These are phyloP conservation scores for Anacardium occidentale DNA, from an alignment of 345 rosid species.

Conservation along the genomic window DNA sequence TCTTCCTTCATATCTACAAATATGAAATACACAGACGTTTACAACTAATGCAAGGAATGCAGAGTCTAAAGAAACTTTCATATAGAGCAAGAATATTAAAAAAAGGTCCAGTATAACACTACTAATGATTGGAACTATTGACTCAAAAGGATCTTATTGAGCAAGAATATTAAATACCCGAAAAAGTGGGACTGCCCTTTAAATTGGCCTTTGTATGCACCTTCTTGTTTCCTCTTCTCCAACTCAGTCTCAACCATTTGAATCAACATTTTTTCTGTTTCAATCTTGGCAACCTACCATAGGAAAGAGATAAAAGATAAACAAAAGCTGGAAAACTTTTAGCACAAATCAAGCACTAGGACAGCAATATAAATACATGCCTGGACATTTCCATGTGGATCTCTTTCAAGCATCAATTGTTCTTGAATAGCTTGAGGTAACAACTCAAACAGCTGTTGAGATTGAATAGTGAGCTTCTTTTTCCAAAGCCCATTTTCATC, in stretches of 20 bases:
- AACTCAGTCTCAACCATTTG: constrained; percentile 96
- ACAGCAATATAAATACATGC: constrained; percentile 31
- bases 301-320: constrained; percentile 11
- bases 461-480: constrained; percentile 62
- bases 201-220: constrained; percentile 58
- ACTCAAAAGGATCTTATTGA: not conserved
- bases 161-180: constrained; percentile 48
- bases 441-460: constrained; percentile 73
- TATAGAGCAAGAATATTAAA: no score
- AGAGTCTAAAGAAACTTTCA: not conserved
- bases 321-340: not conserved
- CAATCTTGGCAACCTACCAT: constrained; percentile 85
- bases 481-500: constrained; percentile 84
- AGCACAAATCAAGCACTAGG: not conserved
- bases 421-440: constrained; percentile 86
- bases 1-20: constrained; percentile 89
- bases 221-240: constrained; percentile 78
- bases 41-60: not conserved
- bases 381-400: constrained; percentile 99
- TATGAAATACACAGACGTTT: constrained; percentile 3
- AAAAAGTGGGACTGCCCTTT: constrained; percentile 94
- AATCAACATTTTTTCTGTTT: constrained; percentile 97
- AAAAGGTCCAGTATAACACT: no score
- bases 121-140: not conserved
- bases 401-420: constrained; percentile 96